Evolutionary conservation across 345 rosid genomes (phyloP).

Genomic region (Populus davidiana): DNA sequence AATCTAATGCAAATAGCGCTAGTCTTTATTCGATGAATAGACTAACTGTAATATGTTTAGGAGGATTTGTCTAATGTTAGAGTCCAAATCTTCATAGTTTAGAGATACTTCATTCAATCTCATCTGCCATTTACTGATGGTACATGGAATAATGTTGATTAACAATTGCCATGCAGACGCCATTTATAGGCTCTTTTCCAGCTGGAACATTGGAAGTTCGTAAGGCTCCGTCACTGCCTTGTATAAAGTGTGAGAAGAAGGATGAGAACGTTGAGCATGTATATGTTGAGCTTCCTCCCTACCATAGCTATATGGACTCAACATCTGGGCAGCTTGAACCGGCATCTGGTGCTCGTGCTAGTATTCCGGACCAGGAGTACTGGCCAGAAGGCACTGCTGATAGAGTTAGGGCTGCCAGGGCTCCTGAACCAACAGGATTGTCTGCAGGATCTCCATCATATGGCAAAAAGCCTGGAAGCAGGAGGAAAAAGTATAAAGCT

Average conservation of each 20-base stretch:
- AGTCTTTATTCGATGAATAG: not conserved
- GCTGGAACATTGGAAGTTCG: slow-evolving; percentile 34
- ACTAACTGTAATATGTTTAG: too few species aligned
- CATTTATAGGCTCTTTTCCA: slow-evolving; percentile 51
- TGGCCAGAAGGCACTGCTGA: slow-evolving; percentile 96
- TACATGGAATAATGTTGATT: slow-evolving; percentile 9
- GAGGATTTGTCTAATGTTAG: too few species aligned
- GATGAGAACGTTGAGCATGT: slow-evolving; percentile 54
- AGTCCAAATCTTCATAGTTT: not conserved
- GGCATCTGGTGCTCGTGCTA: slow-evolving; percentile 85
- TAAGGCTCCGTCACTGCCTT: slow-evolving; percentile 35
- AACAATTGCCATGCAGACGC: slow-evolving; percentile 38
- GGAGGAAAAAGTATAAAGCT: slow-evolving; percentile 77
- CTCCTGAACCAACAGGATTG: slow-evolving; percentile 79
- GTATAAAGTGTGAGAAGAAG: slow-evolving; percentile 64
- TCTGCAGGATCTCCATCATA: slow-evolving; percentile 72
- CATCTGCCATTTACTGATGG: not conserved
- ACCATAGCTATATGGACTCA: slow-evolving; percentile 72
- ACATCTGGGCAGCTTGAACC: slow-evolving; percentile 84
- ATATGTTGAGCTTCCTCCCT: slow-evolving; percentile 74
- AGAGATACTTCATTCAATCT: not conserved
- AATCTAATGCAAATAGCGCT: not conserved
- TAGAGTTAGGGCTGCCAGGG: slow-evolving; percentile 85
- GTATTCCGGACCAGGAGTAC: slow-evolving; percentile 79
- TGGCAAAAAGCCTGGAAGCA: slow-evolving; percentile 85